These are phyloP conservation scores for Prorocentrum cordatum DNA, from an alignment of 169 alveolate genomes.

Conservation along the genomic window DNA sequence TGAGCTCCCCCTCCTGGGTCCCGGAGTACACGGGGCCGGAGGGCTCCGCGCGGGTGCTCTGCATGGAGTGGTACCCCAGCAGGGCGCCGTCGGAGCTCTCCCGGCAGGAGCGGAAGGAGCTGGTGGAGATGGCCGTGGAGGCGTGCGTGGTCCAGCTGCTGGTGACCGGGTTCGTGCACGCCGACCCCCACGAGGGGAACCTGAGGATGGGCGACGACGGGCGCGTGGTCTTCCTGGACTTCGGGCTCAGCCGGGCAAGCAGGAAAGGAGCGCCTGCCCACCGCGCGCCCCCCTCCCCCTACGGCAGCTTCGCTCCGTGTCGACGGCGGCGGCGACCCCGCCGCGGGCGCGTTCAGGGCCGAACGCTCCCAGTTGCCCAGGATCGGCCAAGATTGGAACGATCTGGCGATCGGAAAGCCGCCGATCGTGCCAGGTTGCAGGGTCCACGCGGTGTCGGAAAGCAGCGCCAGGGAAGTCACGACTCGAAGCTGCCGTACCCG, in stretches of 20 bases:
- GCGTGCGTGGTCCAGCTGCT: constrained; percentile 64
- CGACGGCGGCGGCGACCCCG: no score
- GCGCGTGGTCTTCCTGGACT: constrained; percentile 17
- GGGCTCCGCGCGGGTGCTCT: constrained; percentile 19
- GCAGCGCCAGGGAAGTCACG: no score
- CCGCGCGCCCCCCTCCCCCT: no score
- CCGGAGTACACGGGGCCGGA: constrained; percentile 40
- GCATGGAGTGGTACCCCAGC: constrained; percentile 38
- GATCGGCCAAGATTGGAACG: no score
- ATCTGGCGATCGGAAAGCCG: no score
- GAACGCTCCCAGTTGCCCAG: no score
- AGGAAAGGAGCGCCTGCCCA: no score
- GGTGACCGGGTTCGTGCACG: constrained; percentile 61
- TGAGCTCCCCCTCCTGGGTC: constrained; percentile 27
- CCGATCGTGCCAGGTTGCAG: no score
- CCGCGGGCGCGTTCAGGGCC: no score
- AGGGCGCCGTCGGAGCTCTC: constrained; percentile 29
- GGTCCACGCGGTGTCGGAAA: no score
- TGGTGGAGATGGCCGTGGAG: constrained; percentile 56
- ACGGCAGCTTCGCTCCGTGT: no score
- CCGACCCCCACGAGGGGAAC: constrained; percentile 69
- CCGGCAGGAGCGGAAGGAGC: constrained; percentile 4
- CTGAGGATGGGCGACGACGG: constrained; percentile 23
- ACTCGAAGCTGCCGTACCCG: no score
- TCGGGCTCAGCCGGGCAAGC: constrained; percentile 19